A percentile compares a stretch with the other conserved stretches of the same genome.
Evolutionary conservation across 139 green algal genomes (phyloP).

Genomic region (Astrephomene gubernaculifera): DNA sequence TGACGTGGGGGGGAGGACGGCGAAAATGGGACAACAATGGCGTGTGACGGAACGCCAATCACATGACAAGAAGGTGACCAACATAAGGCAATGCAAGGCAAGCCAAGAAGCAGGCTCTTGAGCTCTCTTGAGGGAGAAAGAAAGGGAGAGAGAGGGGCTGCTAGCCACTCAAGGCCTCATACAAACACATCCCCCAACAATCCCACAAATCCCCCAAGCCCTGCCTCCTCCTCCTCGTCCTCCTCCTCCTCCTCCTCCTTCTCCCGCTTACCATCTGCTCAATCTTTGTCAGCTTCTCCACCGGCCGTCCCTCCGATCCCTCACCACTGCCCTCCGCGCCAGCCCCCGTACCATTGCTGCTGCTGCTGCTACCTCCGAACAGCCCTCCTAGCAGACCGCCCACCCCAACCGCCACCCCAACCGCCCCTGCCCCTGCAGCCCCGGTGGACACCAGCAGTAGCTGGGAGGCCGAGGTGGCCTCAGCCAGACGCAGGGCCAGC

Average conservation of each 20-base stretch:
- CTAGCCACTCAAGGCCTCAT: too few relatives aligned
- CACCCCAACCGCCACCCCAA: neutral
- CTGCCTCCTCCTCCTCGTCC: neutral
- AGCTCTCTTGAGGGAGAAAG: too few relatives aligned
- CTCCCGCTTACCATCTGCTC: slow-evolving; percentile 20
- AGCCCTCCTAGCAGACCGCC: neutral
- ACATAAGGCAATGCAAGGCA: too few relatives aligned
- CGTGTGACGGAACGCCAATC: too few relatives aligned
- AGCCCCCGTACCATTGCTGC: slow-evolving; percentile 1
- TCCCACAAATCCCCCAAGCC: neutral
- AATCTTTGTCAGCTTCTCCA: neutral
- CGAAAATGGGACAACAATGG: too few relatives aligned
- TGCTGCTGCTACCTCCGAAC: neutral
- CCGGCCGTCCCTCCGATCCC: neutral
- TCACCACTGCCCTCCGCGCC: too few relatives aligned
- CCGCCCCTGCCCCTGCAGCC: neutral
- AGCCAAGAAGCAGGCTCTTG: too few relatives aligned
- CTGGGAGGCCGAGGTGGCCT: slow-evolving; percentile 7
- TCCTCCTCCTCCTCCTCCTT: neutral
- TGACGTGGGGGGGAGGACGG: too few relatives aligned
- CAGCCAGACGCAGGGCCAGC: slow-evolving; percentile 4
- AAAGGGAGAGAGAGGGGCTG: too few relatives aligned
- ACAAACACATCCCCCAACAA: neutral
- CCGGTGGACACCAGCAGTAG: slow-evolving; percentile 34
- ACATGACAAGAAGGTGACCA: too few relatives aligned